Evolutionary conservation across 2,329 filamentous ascomycete species (phyloP), one percentile per base, ranked within the genome.

Genomic region (Eutypella sp.): DNA sequence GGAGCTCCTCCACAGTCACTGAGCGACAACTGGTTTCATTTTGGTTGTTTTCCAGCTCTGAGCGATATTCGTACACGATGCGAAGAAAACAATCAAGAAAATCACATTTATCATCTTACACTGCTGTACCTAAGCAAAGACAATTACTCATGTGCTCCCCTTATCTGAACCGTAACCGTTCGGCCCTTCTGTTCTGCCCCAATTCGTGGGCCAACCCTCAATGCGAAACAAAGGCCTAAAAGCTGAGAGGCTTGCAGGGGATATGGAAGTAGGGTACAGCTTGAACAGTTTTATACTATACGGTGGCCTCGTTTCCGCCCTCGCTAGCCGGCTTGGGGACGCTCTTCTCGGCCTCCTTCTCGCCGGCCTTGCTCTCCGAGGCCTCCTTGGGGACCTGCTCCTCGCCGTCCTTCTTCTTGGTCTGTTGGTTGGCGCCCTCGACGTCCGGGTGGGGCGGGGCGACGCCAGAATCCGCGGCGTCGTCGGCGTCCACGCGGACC

Each of bases 321-420:
- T 84, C 81, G 55, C 80, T 84, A 2, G 78, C 81, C 27, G 81
- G 81, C 69, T 82, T 83, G 36, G 80, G 75, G 55, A 73, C 68
- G 53, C 67, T 70, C 53, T 70, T 70, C 57, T 79, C 75, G 13
- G 74, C 69, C 61, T 79, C 79, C 57, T 74, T 77, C 64, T 81
- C 78, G 48, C 80, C 80, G 50, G 80, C 79, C 46, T 77, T 71
- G 60, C 81, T 76, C 50, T 57, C 75, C 63, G 23, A 69, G 65
- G 31, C 67, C 47, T 71, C 65, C 33, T 59, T 62, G n/a, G 64
- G 61, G 43, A 68, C 63, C 9, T 67, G 59, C 48, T 72, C 65
- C 49, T 71, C 65, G 5, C 58, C 54, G 7, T 60, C 63, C 1
- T 64, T 62, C 44, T 74, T 68, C 53, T 71, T 67, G 19, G 82